Percentiles rank a stretch among this genome's conserved stretches.
phyloP scores from a whole-genome alignment of 2,329 filamentous ascomycete genomes.

The Ilyonectria destructans region DNA sequence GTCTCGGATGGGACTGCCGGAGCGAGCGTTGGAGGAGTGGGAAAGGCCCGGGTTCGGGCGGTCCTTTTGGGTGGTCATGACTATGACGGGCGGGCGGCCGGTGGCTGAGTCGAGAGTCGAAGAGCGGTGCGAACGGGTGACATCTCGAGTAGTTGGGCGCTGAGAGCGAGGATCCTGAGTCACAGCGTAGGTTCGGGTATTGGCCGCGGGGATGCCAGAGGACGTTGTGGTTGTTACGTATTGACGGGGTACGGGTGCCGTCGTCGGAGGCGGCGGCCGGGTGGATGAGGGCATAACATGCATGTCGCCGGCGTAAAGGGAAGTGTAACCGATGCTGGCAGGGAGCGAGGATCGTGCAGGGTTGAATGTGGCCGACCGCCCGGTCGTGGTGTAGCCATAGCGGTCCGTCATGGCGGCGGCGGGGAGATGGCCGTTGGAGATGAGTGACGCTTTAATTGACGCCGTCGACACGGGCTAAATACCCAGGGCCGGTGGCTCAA shows the following conservation, averaged over 20 bases:
- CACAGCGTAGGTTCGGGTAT: constrained; percentile 71
- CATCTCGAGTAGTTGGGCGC: constrained; percentile 65
- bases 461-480: constrained; percentile 20
- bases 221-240: constrained; percentile 54
- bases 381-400: constrained; percentile 59
- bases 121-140: constrained; percentile 63
- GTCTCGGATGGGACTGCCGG: constrained; percentile 67
- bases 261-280: constrained; percentile 51
- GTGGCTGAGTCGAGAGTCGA: constrained; percentile 66
- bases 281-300: constrained; percentile 65
- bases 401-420: constrained; percentile 64
- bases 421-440: constrained; percentile 24
- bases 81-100: constrained; percentile 68
- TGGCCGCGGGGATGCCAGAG: constrained; percentile 58
- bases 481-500: constrained; percentile 20
- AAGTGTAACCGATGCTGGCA: constrained; percentile 65
- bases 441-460: constrained; percentile 27
- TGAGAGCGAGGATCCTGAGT: constrained; percentile 67
- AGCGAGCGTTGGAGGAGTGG: constrained; percentile 55
- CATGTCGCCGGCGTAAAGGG: constrained; percentile 68
- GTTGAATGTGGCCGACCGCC: constrained; percentile 63
- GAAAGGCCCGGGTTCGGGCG: constrained; percentile 59
- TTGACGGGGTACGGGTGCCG: constrained; percentile 51
- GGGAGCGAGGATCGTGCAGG: constrained; percentile 71
- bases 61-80: constrained; percentile 68